Evolutionary conservation across 139 green algal genomes (phyloP), one percentile per base, ranked within the genome.

Genomic region (Pedinophyceae sp.): DNA sequence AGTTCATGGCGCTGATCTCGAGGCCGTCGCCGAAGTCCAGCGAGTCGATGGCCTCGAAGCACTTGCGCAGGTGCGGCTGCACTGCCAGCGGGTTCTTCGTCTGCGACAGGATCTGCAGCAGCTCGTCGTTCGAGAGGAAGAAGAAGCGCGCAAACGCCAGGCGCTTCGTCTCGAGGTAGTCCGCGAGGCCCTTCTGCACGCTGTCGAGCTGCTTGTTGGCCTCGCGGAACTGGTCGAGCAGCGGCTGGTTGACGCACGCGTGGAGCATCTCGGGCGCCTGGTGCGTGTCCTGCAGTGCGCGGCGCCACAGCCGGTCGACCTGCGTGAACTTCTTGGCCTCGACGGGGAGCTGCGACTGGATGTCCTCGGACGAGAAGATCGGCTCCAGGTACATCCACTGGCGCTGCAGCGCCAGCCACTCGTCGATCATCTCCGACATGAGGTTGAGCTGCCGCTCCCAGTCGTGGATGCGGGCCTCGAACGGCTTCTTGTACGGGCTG

Each of bases 351-450:
- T 89, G 81, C 43, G 83, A 61, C 75, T 79, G 75, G 62, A 93
- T 93, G 66, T 89, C 82, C 26, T 78, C 64, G 41, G 43, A 71
- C 59, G 64, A 73, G 59, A 93, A 93, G 49, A 93, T 88, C 34
- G 82, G 82, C 70, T 89, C 76, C 48, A 93, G 68, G 61, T 89
- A 89, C 81, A 87, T 87, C 80, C 79, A 91, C 38, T 62, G 50
- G 3, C 75, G 64, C 70, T 89, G 81, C 43, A 87, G 61, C 39
- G 62, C 41, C 2, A 87, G 58, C 80, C 80, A 89, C 61, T 85
- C 73, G 20, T 89, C 78, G 53, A 89, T 53, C 47, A 87, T 77
- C 48, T 89, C 78, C 2, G 67, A 71, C 49, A 82, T 74, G 62
- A 88, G 61, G 19, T 46, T 72, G 19, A 89, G 72, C 67, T 77